Base-by-base conservation (phyloP, 495 filamentous ascomycete genomes). In the Halenospora varia region DNA sequence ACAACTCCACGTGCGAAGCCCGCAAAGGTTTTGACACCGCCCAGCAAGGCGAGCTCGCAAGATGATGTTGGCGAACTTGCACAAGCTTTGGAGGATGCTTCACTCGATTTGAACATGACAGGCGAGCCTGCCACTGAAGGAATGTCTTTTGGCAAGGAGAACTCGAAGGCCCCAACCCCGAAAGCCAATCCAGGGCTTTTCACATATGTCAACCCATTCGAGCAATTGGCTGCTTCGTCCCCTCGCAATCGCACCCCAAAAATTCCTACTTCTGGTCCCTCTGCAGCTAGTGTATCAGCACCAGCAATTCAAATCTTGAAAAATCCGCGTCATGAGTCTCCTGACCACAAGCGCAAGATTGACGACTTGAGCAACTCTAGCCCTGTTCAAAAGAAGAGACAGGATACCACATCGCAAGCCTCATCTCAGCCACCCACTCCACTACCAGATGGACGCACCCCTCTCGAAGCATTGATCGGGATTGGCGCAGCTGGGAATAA, bases 181-280 rank as follows among this genome's bases (percentile, higher is more conserved):
- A 80, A 81, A 56, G 73, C 71, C 2, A 70, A 74, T 6, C 69
- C 68, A 50, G 66, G 68, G 18, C 73, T 87, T 23, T 93, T 93
- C 71, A 89, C 81, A 25, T 89, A 90, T 66, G 81, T 86, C 59
- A 91, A 91, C 62, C 89, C 89, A 2, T 92, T 93, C 57, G 88
- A 90, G 25, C 84, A 90, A 65, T 68, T 91, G 25, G 79, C 86
- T 57, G 77, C 77, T 8, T 85, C 84, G 6, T 88, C 83, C 25
- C 86, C 86, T 51, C 80, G 80, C 17, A 84, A 82, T 57, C 76
- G 71, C 25, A 75, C 77, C 2, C 75, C 80, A 23, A 71, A 70
- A 48, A 50, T 42, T 57, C 53, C 47, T 19, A 56, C 46, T 2
- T 39, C 61, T 48, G 53, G 29, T 22, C 56, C 56, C 11, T 42